These are phyloP conservation scores for Inonotus obliquus DNA, from an alignment of 1,284 basidiomycete species.

Conservation along the genomic window DNA sequence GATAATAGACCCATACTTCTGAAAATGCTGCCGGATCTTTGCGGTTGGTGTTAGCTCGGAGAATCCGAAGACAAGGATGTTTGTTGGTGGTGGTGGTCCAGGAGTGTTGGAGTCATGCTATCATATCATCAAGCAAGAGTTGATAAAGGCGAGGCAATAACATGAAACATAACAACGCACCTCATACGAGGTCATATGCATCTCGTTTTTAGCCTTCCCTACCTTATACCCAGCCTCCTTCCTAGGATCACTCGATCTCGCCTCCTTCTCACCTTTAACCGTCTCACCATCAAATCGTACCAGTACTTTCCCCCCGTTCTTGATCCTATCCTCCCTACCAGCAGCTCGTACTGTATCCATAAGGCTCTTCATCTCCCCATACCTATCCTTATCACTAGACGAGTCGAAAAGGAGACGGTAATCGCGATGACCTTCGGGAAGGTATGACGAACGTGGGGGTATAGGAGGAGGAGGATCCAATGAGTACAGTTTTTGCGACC, in stretches of 20 bases:
- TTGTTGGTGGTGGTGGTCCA: conserved; percentile 71
- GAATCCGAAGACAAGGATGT: conserved; percentile 72
- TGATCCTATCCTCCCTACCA: conserved; percentile 42
- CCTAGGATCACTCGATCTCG: conserved; percentile 44
- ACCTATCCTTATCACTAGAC: conserved; percentile 41
- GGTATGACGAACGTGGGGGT: conserved; percentile 40
- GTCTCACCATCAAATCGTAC: conserved; percentile 54
- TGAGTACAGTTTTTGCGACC: conserved; percentile 28
- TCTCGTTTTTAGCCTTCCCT: conserved; percentile 33
- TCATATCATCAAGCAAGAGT: conserved; percentile 7
- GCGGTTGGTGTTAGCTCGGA: conserved; percentile 67
- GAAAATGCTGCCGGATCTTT: conserved; percentile 67
- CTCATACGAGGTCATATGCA: conserved; percentile 55
- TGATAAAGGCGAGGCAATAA: neutral
- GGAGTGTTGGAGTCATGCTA: conserved; percentile 77
- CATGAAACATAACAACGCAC: conserved; percentile 36
- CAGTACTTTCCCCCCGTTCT: conserved; percentile 50
- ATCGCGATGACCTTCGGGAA: conserved; percentile 35
- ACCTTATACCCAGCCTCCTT: conserved; percentile 38
- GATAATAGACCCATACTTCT: conserved; percentile 60
- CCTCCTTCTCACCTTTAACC: conserved; percentile 41
- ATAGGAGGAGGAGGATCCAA: conserved; percentile 38
- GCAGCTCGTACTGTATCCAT: conserved; percentile 47
- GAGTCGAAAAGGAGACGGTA: conserved; percentile 66
- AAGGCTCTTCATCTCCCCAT: conserved; percentile 38